These are phyloP conservation scores for Tetrapyrgos nigripes DNA, from an alignment of 1,284 basidiomycete genomes.

Conservation along the genomic window DNA sequence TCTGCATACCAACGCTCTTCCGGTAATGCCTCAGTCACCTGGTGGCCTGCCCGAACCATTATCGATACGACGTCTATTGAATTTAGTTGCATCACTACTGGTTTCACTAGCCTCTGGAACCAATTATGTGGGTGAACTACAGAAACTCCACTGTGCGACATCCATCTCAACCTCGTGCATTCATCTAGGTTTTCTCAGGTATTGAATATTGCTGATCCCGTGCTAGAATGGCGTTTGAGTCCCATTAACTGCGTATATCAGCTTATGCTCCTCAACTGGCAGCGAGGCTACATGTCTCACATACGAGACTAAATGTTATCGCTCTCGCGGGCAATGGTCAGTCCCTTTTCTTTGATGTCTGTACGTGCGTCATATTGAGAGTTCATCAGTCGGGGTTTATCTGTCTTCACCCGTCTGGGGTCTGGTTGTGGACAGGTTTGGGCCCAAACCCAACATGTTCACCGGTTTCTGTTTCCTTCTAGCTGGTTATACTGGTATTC, in stretches of 20 bases:
- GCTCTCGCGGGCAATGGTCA: constrained; percentile 66
- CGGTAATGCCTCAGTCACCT: not conserved
- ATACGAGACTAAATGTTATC: constrained; percentile 74
- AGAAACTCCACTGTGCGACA: constrained; percentile 7
- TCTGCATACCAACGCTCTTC: not conserved
- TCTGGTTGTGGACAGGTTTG: constrained; percentile 64
- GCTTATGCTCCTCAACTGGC: constrained; percentile 80
- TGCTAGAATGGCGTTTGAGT: constrained; percentile 6
- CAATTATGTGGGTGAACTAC: constrained; percentile 58
- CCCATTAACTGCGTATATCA: constrained; percentile 24
- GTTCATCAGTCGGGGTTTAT: constrained; percentile 56
- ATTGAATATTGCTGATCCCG: constrained; percentile 18
- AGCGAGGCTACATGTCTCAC: constrained; percentile 64
- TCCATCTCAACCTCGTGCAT: not conserved
- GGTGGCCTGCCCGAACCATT: constrained; percentile 6
- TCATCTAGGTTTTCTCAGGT: constrained; percentile 50
- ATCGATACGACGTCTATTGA: constrained; percentile 36
- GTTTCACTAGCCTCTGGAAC: constrained; percentile 64
- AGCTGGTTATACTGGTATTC: constrained; percentile 70
- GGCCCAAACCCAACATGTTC: constrained; percentile 57
- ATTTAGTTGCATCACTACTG: constrained; percentile 52
- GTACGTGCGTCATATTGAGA: constrained; percentile 4
- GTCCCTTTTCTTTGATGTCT: constrained; percentile 22
- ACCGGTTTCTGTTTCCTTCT: constrained; percentile 56
- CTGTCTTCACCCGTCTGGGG: constrained; percentile 67